Evolutionary conservation across 441 rosid genomes (phyloP), one percentile per base, ranked within the genome.

Genomic region (Adansonia madagascariensis): DNA sequence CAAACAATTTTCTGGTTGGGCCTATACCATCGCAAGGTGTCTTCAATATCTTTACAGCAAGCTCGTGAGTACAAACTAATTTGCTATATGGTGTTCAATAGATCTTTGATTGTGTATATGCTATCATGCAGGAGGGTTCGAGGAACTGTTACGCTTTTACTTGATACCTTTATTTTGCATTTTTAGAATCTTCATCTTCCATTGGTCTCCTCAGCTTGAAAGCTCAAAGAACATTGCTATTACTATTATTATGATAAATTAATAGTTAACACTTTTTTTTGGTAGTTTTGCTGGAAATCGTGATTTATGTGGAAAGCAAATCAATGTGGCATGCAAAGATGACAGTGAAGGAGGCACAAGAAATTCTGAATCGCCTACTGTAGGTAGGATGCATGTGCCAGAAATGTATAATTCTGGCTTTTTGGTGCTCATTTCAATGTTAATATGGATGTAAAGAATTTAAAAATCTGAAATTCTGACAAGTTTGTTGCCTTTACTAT

Each of bases 1-100:
- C 99, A 20, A 91, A 91, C 88, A 96, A 96, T 84, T 96, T 94
- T 85, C 91, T 96, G 74, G 84, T 46, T 47, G 98, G 99, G 72
- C 78, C 91, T 70, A 92, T 94, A 85, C 99, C 99, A 81, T 82
- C 91, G 35, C 88, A 89, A 75, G 98, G 96, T 18, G 86, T 87
- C 82, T 88, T 93, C 78, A 64, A 65, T 84, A 85, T 83, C 78
- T 96, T 89, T 77, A 68, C 89, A 1, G 88, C 73, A 80, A 89
- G 84, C 89, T 92, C 98, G 98, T 94, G 86, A 92, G 98, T 85
- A 69, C 39, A 75, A 35, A 57, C 18, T 57, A 39, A 49, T 75
- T 31, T 70, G 71, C 27, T 73, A 53, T 71, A 15, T 24, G 5
- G 49, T 71, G 49, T 53, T 53, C 62, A 35, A 35, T 35, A 53